phyloP scores from a whole-genome alignment of 768 basidiomycete species.

The Paxillus rubicundulus region DNA sequence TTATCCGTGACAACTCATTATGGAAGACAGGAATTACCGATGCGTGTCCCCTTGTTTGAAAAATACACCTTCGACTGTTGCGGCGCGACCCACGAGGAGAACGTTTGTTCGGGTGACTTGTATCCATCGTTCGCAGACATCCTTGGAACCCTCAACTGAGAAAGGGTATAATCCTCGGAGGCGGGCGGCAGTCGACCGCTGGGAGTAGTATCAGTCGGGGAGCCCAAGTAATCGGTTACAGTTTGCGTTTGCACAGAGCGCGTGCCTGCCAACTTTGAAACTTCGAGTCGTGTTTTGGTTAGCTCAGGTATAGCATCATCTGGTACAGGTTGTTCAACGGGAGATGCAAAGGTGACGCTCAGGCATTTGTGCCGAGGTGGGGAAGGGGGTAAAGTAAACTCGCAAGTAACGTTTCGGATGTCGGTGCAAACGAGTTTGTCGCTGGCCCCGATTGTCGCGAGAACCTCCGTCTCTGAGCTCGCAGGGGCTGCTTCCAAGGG shows the following conservation, averaged over 20 bases:
- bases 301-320: not conserved
- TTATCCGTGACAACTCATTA: not conserved
- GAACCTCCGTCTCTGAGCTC: not conserved
- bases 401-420: not conserved
- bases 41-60: constrained; percentile 3
- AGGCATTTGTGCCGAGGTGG: constrained; percentile 12
- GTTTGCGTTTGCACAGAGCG: not conserved
- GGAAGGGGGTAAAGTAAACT: not conserved
- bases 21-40: not conserved
- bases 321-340: constrained; percentile 14
- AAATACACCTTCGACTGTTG: constrained; percentile 1
- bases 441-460: not conserved
- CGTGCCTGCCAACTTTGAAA: constrained; percentile 7
- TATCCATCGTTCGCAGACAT: not conserved
- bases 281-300: not conserved
- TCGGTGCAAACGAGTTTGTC: not conserved
- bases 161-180: constrained; percentile 10
- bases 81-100: not conserved
- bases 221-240: not conserved
- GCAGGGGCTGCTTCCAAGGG: not conserved
- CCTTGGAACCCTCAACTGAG: constrained; percentile 15
- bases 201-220: not conserved
- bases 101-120: not conserved
- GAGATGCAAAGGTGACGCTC: constrained; percentile 32
- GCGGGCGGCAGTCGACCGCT: constrained; percentile 1